These are phyloP conservation scores for Acanthamoeba lenticulata DNA, from an alignment of 208 protist species.

Conservation along the genomic window DNA sequence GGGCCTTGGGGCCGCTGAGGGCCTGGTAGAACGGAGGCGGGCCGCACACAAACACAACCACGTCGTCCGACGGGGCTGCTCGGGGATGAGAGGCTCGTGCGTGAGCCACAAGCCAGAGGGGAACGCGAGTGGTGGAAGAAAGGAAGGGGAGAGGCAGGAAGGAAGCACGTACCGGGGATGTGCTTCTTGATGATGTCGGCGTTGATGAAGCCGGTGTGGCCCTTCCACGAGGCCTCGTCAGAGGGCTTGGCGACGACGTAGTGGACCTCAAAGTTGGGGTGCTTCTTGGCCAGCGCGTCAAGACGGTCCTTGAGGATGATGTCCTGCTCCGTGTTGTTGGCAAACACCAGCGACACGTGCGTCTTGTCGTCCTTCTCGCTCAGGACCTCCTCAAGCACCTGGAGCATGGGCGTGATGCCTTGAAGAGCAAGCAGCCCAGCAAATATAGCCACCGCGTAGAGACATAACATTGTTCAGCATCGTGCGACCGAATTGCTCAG, in stretches of 20 bases:
- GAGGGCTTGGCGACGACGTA: constrained; percentile 92
- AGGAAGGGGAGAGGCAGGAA: neutral
- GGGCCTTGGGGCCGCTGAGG: constrained; percentile 50
- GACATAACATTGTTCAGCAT: no score
- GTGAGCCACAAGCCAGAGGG: neutral
- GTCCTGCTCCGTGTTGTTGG: constrained; percentile 91
- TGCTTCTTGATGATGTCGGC: constrained; percentile 42
- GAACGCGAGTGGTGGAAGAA: neutral
- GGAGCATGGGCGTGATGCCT: constrained; percentile 94
- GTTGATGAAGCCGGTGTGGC: constrained; percentile 25
- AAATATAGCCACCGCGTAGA: no score
- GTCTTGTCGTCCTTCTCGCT: constrained; percentile 89
- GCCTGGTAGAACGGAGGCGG: constrained; percentile 22
- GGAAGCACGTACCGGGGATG: neutral
- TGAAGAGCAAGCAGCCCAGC: constrained; percentile 84
- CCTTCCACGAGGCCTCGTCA: constrained; percentile 80
- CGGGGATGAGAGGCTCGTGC: neutral
- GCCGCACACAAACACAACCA: constrained; percentile 18
- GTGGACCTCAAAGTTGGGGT: constrained; percentile 93
- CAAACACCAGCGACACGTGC: constrained; percentile 91
- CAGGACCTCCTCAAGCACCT: constrained; percentile 90
- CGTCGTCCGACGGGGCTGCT: neutral
- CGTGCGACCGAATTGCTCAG: neutral
- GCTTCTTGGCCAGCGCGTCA: constrained; percentile 91
- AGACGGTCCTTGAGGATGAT: constrained; percentile 93